These are phyloP conservation scores for Komagataella phaffii DNA, from an alignment of 805 yeast genomes.

Conservation along the genomic window DNA sequence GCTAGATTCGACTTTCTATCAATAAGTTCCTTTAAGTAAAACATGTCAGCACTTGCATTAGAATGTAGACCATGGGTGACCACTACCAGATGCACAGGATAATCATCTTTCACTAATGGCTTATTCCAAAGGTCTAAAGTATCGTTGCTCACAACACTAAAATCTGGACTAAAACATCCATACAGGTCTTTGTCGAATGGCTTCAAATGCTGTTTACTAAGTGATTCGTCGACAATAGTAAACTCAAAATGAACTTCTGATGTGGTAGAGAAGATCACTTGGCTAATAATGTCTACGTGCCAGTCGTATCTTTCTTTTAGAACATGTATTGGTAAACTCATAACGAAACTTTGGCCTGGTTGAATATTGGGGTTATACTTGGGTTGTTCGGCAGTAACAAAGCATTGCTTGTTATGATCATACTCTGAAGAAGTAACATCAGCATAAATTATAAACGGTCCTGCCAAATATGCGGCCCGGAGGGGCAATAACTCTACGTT, in stretches of 20 bases:
- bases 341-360: slow-evolving; percentile 51
- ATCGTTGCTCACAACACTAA: slow-evolving; percentile 38
- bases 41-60: slow-evolving; percentile 82
- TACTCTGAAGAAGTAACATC: slow-evolving; percentile 66
- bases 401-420: slow-evolving; percentile 33
- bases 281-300: slow-evolving; percentile 73
- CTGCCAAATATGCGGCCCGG: slow-evolving; percentile 76
- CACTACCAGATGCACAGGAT: slow-evolving; percentile 72
- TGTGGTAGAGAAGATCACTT: slow-evolving; percentile 56
- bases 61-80: slow-evolving; percentile 90
- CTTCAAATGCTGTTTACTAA: slow-evolving; percentile 13
- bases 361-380: slow-evolving; percentile 55
- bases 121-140: slow-evolving; percentile 67
- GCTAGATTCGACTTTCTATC: slow-evolving; percentile 30
- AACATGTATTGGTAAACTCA: slow-evolving; percentile 53
- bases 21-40: slow-evolving; percentile 70
- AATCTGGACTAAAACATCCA: slow-evolving; percentile 9
- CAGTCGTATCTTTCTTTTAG: slow-evolving; percentile 49
- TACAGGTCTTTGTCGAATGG: slow-evolving; percentile 7
- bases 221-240: slow-evolving; percentile 28
- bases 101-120: slow-evolving; percentile 32
- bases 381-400: slow-evolving; percentile 71
- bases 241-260: slow-evolving; percentile 62
- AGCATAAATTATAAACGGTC: slow-evolving; percentile 78
- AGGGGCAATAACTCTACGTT: slow-evolving; percentile 62